These are phyloP conservation scores for Claviceps pazoutovae DNA, from an alignment of 2,329 filamentous ascomycete species.

Conservation along the genomic window DNA sequence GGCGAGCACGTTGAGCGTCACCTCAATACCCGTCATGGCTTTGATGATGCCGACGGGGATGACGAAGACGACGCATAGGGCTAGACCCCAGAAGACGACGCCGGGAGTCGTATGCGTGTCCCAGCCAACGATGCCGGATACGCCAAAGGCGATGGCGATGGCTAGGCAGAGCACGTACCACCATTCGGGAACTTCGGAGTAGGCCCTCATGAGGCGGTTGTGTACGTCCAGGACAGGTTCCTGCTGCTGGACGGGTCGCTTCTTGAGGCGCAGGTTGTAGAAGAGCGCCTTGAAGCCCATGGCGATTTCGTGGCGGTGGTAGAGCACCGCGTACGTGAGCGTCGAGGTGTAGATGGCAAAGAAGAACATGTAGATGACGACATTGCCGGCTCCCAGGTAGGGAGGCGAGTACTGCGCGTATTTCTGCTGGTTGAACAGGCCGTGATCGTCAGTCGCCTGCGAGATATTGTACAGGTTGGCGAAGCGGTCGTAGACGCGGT, in stretches of 20 bases:
- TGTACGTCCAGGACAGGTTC: conserved; percentile 31
- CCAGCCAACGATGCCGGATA: conserved; percentile 33
- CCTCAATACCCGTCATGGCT: conserved; percentile 38
- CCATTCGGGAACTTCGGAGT: conserved; percentile 38
- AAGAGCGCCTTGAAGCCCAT: conserved; percentile 34
- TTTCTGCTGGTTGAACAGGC: conserved; percentile 29
- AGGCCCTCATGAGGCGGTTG: conserved; percentile 32
- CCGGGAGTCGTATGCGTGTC: conserved; percentile 36
- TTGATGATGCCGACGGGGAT: conserved; percentile 38
- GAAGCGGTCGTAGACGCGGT: conserved; percentile 35
- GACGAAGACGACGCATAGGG: conserved; percentile 35
- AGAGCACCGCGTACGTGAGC: conserved; percentile 35
- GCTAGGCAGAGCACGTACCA: conserved; percentile 34
- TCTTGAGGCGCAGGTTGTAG: conserved; percentile 30
- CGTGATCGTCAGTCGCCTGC: conserved; percentile 25
- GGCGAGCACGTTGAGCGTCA: conserved; percentile 37
- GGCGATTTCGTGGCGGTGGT: conserved; percentile 36
- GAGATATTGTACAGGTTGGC: conserved; percentile 33
- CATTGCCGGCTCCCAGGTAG: conserved; percentile 34
- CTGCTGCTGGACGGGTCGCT: conserved; percentile 14
- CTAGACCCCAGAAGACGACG: conserved; percentile 37
- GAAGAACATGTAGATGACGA: conserved; percentile 40
- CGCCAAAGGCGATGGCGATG: conserved; percentile 29
- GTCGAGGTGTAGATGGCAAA: conserved; percentile 40
- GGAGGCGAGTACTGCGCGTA: conserved; percentile 38